These are phyloP conservation scores for Boletus eberwhitei DNA, from an alignment of 768 basidiomycete species.

Conservation along the genomic window DNA sequence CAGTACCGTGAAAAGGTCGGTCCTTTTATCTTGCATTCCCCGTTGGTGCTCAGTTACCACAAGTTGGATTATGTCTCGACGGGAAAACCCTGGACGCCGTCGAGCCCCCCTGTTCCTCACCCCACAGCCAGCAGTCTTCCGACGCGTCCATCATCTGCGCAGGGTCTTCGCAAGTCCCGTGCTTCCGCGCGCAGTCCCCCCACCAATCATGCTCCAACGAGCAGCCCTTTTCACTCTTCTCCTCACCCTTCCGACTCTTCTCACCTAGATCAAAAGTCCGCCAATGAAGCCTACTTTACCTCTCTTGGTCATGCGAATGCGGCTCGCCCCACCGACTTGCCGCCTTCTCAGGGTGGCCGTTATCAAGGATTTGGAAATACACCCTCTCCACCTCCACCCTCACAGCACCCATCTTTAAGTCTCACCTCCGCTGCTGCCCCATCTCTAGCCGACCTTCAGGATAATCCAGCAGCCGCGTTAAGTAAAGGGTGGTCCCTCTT, in stretches of 20 bases:
- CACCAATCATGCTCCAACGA: conserved; percentile 53
- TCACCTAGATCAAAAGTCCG: conserved; percentile 58
- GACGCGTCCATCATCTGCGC: conserved; percentile 66
- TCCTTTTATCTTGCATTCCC: background rate
- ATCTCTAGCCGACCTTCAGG: conserved; percentile 74
- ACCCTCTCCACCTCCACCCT: conserved; percentile 52
- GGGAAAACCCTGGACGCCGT: conserved; percentile 76
- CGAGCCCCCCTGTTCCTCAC: conserved; percentile 56
- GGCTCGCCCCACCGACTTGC: conserved; percentile 68
- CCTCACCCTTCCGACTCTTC: conserved; percentile 43
- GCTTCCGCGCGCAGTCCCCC: conserved; percentile 56
- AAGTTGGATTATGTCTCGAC: conserved; percentile 78
- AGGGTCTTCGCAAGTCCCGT: conserved; percentile 86
- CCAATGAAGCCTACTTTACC: conserved; percentile 88
- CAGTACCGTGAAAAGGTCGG: conserved; percentile 92
- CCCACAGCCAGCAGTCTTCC: conserved; percentile 39
- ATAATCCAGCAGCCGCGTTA: conserved; percentile 80
- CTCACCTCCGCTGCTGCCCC: conserved; percentile 82
- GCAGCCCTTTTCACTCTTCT: conserved; percentile 38
- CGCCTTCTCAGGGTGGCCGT: conserved; percentile 90
- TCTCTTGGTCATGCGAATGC: conserved; percentile 81
- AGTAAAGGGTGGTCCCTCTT: conserved; percentile 97
- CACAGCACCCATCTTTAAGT: conserved; percentile 63
- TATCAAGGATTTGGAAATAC: conserved; percentile 93
- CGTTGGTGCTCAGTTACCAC: conserved; percentile 16